Conservation (phyloP, 2,329 filamentous ascomycete species). For the Ploettnerulaceae sp. region DNA sequence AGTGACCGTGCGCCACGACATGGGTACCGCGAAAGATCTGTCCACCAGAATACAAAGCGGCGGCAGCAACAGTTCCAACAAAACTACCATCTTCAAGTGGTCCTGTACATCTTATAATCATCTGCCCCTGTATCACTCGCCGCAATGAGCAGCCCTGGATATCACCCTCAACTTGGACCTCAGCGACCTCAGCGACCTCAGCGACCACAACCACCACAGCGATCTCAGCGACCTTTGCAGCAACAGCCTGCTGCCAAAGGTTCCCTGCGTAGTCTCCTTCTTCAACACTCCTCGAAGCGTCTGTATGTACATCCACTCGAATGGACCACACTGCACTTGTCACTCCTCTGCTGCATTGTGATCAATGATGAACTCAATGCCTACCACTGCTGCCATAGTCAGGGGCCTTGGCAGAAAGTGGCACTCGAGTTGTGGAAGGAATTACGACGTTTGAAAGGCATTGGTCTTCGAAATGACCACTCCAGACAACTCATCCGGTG, state of each 20-base stretch:
- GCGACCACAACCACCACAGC: neutral
- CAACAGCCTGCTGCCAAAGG: slow-evolving; percentile 2
- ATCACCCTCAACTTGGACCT: neutral
- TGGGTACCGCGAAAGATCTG: slow-evolving; percentile 1
- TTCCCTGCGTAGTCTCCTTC: slow-evolving; percentile 1
- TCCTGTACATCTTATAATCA: neutral
- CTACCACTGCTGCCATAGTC: neutral
- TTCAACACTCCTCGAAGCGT: slow-evolving; percentile 1
- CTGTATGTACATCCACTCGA: slow-evolving; percentile 4
- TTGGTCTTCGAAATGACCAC: neutral
- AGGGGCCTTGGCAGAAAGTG: slow-evolving; percentile 1
- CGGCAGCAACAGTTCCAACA: slow-evolving; percentile 1
- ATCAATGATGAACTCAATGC: neutral
- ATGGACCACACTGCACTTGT: slow-evolving; percentile 1
- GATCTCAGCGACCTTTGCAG: neutral
- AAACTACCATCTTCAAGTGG: slow-evolving; percentile 2
- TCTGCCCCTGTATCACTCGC: neutral
- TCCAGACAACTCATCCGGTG: neutral
- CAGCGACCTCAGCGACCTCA: neutral
- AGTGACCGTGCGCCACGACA: neutral
- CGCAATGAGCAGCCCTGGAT: slow-evolving; percentile 1
- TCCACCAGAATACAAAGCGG: neutral
- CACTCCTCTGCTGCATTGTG: slow-evolving; percentile 1
- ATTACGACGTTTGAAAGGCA: neutral
- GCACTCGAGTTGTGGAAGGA: slow-evolving; percentile 1